phyloP scores from a whole-genome alignment of 1,139 yeast species.

The Magnusiomyces paraingens region DNA sequence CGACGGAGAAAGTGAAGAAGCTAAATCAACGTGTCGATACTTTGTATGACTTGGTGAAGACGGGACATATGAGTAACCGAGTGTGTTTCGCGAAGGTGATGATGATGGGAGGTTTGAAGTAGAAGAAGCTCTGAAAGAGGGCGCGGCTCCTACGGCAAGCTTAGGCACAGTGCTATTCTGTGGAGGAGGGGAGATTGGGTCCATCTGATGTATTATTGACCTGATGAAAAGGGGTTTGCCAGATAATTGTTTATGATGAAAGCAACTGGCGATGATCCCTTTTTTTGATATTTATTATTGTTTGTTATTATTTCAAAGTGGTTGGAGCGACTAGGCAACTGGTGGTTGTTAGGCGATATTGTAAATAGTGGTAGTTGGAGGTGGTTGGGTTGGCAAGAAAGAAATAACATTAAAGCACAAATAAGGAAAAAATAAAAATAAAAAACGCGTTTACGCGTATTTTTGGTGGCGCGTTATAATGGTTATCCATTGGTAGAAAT shows the following conservation, averaged over 20 bases:
- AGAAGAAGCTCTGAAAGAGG: too few relatives aligned
- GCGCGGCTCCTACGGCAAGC: too few relatives aligned
- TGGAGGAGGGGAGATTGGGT: background rate
- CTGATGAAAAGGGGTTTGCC: background rate
- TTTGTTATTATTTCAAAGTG: background rate
- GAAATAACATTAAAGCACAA: background rate
- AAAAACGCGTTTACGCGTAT: constrained; percentile 14
- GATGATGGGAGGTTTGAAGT: background rate
- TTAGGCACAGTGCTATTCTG: too few relatives aligned
- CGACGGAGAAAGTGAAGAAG: too few relatives aligned
- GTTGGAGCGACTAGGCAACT: background rate
- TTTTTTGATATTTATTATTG: background rate
- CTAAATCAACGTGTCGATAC: background rate
- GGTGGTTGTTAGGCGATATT: background rate
- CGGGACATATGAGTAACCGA: background rate
- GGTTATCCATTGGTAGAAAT: too few relatives aligned
- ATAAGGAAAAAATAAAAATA: background rate
- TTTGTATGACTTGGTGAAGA: constrained; percentile 1
- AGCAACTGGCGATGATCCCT: background rate
- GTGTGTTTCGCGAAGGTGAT: constrained; percentile 1
- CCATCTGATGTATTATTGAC: background rate
- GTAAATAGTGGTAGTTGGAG: background rate
- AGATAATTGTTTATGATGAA: background rate
- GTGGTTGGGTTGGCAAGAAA: background rate
- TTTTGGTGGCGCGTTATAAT: too few relatives aligned